Base-by-base conservation (phyloP, 495 filamentous ascomycete genomes). In the Penicillium verhagenii region DNA sequence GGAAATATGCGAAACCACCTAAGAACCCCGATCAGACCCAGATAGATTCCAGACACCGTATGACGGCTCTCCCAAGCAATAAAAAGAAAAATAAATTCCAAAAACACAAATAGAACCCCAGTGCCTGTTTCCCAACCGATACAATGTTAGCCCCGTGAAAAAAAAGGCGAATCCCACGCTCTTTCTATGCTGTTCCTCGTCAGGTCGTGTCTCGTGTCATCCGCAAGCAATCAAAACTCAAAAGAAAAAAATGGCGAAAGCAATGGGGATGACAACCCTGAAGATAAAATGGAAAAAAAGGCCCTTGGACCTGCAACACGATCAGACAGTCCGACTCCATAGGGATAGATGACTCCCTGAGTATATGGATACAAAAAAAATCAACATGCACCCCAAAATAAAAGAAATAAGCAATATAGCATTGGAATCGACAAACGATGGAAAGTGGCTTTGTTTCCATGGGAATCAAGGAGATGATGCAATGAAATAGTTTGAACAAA, bases 311-410 rank as follows among this genome's bases (percentile, higher is more conserved):
- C 39, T 35, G 56, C 49, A 59, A 59, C 52, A 53, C 54, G 47
- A 71, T 63, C 60, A 64, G 63, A 62, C 56, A 45, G 57, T 61
- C 64, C 59, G 63, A 73, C 71, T 72, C 69, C 72, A 64, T 66
- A 59, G 60, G 66, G 57, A 57, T 56, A 59, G 47, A 59, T 58
- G 53, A 47, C 56, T 56, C 64, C 61, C 62, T 55, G 50, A 53
- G 54, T 61, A 65, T 63, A 58, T 64, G 58, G 52, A 53, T 64
- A 71, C 59, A 69, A 35, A 57, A 61, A 39, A 61, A 61, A 63
- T 46, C 42, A 56, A 67, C 44, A 64, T 63, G 50, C 48, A 56
- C 60, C 33, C n/a, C n/a, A n/a, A n/a, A n/a, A n/a, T n/a, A 44
- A 51, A 58, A 54, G 26, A 52, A 56, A 57, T 14, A 58, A 47